Percentiles rank a stretch among this genome's conserved stretches.
phyloP scores from a whole-genome alignment of 2,329 filamentous ascomycete species.

The Sclerotinia borealis region DNA sequence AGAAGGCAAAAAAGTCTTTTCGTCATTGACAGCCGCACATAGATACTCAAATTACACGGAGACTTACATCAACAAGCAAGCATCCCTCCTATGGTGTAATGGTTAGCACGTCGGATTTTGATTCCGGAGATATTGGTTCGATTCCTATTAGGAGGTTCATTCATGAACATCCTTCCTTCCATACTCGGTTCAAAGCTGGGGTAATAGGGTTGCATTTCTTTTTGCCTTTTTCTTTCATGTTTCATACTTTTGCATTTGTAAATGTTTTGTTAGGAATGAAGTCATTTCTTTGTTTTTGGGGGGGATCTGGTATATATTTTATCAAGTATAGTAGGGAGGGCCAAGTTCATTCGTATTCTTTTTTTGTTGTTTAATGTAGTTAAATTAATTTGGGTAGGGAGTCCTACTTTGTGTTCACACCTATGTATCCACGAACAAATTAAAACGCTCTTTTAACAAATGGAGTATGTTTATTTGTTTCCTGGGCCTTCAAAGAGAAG shows the following conservation, averaged over 20 bases:
- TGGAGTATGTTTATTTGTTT: background rate
- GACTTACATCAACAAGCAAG: background rate
- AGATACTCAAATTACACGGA: background rate
- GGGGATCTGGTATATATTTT: too few relatives aligned
- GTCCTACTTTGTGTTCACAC: background rate
- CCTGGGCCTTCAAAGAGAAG: too few relatives aligned
- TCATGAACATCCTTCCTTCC: background rate
- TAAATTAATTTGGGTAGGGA: too few relatives aligned
- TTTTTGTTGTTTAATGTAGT: too few relatives aligned
- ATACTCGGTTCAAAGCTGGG: background rate
- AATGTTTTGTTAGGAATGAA: too few relatives aligned
- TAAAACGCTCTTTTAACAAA: background rate
- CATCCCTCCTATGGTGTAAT: constrained; percentile 29
- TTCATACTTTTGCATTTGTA: too few relatives aligned
- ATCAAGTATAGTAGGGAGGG: too few relatives aligned
- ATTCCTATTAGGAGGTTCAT: background rate
- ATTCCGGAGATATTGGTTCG: background rate
- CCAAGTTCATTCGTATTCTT: too few relatives aligned
- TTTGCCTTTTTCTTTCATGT: background rate
- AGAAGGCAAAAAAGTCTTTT: background rate
- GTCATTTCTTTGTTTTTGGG: too few relatives aligned
- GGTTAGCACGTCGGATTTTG: constrained; percentile 31
- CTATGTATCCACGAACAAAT: background rate
- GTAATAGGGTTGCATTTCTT: background rate
- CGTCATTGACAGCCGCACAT: background rate